phyloP scores from a whole-genome alignment of 805 yeast genomes.

The Lachancea waltii region DNA sequence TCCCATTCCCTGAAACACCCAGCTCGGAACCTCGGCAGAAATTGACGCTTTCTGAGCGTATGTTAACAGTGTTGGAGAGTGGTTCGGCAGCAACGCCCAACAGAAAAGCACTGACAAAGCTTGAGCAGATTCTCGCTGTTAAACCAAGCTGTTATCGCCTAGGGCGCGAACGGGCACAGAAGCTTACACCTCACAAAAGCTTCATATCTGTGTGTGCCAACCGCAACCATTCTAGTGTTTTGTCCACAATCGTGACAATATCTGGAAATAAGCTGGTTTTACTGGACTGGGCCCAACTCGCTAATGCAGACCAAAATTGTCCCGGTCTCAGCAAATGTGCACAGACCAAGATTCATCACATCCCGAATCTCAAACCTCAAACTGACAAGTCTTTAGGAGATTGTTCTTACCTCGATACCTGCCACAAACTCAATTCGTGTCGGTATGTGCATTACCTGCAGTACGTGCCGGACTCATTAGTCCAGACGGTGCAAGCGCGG shows the following conservation, averaged over 20 bases:
- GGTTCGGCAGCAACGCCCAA: slow-evolving; percentile 8
- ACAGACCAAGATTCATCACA: slow-evolving; percentile 41
- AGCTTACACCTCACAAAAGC: slow-evolving; percentile 11
- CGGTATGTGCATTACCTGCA: slow-evolving; percentile 71
- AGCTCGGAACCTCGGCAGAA: neutral
- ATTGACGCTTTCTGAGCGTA: neutral
- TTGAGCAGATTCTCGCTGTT: slow-evolving; percentile 15
- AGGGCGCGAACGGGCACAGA: slow-evolving; percentile 23
- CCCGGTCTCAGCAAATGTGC: slow-evolving; percentile 28
- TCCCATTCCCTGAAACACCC: neutral
- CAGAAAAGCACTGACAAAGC: slow-evolving; percentile 5
- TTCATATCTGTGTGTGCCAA: slow-evolving; percentile 26
- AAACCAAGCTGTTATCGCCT: slow-evolving; percentile 22
- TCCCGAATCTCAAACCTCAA: slow-evolving; percentile 48
- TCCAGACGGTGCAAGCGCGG: slow-evolving; percentile 4
- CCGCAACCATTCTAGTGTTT: slow-evolving; percentile 16
- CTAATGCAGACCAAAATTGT: slow-evolving; percentile 16
- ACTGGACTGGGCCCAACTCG: slow-evolving; percentile 23
- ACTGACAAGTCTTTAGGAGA: slow-evolving; percentile 77
- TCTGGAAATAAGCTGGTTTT: slow-evolving; percentile 22
- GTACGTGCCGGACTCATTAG: slow-evolving; percentile 33
- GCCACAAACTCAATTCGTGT: slow-evolving; percentile 78
- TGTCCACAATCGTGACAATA: slow-evolving; percentile 20
- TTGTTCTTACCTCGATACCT: slow-evolving; percentile 89
- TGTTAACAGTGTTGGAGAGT: slow-evolving; percentile 4